Evolutionary conservation across 352 stramenopile species (phyloP).

Genomic region (Pythium rishiriense): DNA sequence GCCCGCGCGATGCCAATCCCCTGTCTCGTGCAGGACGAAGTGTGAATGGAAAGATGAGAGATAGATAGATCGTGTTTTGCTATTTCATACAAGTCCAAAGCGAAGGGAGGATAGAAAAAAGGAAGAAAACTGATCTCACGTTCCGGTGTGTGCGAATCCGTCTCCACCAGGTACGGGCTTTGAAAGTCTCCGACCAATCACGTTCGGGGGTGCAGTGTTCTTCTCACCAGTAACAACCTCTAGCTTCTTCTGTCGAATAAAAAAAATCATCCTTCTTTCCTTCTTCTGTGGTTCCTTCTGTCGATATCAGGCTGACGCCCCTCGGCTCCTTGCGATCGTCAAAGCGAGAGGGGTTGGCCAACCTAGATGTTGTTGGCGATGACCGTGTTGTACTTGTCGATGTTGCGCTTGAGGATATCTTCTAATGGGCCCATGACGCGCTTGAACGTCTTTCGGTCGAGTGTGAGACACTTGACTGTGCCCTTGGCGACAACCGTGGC

Average conservation of each 20-base stretch:
- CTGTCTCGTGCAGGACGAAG: neutral
- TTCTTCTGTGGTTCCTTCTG: neutral
- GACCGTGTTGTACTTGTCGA: conserved; percentile 90
- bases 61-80: conserved; percentile 30
- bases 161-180: neutral
- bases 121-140: conserved; percentile 11
- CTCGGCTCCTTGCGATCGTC: neutral
- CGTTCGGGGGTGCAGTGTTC: neutral
- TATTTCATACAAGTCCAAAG: conserved; percentile 35
- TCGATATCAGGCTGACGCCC: neutral
- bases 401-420: conserved; percentile 91
- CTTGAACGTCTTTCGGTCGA: conserved; percentile 94
- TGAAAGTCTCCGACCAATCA: neutral
- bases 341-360: neutral
- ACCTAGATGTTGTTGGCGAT: conserved; percentile 90
- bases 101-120: conserved; percentile 14
- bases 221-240: conserved; percentile 14
- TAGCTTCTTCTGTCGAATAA: conserved; percentile 28
- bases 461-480: conserved; percentile 87
- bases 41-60: conserved; percentile 6
- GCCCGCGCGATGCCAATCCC: neutral
- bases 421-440: conserved; percentile 87
- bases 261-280: conserved; percentile 14
- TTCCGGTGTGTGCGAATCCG: neutral
- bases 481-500: conserved; percentile 86